Evolutionary conservation across 1,284 basidiomycete genomes (phyloP).

Genomic region (Rhodotorula glutinis): DNA sequence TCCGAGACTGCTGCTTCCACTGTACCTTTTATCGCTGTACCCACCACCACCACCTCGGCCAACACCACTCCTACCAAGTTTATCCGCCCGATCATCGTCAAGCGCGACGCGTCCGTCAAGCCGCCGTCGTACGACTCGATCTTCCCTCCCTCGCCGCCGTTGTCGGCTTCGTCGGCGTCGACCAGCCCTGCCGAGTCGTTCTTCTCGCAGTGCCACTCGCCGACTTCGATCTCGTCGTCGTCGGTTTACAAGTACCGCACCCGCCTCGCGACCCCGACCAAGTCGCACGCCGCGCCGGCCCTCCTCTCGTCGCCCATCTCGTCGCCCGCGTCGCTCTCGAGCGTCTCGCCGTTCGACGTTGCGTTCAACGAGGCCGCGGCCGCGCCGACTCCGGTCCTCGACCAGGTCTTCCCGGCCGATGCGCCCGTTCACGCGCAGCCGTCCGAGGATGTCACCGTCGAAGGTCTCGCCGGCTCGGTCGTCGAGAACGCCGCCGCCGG

Average conservation of each 20-base stretch:
- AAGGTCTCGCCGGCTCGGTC: slow-evolving; percentile 30
- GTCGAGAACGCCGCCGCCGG: slow-evolving; percentile 24
- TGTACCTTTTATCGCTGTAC: slow-evolving; percentile 11
- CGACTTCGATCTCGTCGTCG: no score
- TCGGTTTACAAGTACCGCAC: no score
- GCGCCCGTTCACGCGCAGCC: slow-evolving; percentile 32
- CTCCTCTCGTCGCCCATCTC: slow-evolving; percentile 25
- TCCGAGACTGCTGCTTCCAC: neutral
- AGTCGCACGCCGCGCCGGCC: slow-evolving; percentile 6
- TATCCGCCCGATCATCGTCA: neutral
- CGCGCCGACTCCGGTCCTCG: slow-evolving; percentile 17
- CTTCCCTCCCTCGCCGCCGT: slow-evolving; percentile 36
- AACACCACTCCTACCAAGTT: slow-evolving; percentile 8
- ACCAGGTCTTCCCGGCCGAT: slow-evolving; percentile 25
- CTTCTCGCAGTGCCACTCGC: slow-evolving; percentile 4
- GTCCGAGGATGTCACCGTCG: slow-evolving; percentile 15
- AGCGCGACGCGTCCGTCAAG: neutral
- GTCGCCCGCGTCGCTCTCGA: neutral
- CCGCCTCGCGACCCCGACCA: neutral
- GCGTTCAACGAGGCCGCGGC: slow-evolving; percentile 4
- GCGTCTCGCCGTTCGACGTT: neutral
- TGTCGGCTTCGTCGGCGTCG: slow-evolving; percentile 21
- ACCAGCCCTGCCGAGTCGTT: slow-evolving; percentile 14
- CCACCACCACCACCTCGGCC: slow-evolving; percentile 7
- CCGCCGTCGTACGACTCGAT: slow-evolving; percentile 33